Evolutionary conservation across 2,329 filamentous ascomycete species (phyloP).

Genomic region (Fusarium sp.): DNA sequence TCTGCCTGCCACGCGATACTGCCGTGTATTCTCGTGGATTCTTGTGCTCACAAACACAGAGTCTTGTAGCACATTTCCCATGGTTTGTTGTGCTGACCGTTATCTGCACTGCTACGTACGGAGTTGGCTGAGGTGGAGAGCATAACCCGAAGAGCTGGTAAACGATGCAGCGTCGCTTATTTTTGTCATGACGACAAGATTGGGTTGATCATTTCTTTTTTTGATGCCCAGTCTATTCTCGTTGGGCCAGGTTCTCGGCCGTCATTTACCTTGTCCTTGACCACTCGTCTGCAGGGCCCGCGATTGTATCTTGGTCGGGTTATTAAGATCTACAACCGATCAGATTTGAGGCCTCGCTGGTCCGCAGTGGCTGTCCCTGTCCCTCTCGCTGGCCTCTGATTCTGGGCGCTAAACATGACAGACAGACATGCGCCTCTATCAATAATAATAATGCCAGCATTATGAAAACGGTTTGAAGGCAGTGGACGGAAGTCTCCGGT

Average conservation of each 20-base stretch:
- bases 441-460: conserved; percentile 7
- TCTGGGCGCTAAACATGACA: background rate
- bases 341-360: background rate
- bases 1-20: background rate
- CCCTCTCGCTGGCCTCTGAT: background rate
- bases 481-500: background rate
- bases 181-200: conserved; percentile 30
- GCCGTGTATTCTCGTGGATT: background rate
- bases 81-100: background rate
- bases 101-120: background rate
- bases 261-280: background rate
- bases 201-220: conserved; percentile 11
- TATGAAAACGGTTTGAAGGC: conserved; percentile 4
- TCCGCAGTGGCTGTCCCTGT: background rate
- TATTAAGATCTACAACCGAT: conserved; percentile 20
- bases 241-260: background rate
- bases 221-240: background rate
- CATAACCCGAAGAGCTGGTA: background rate
- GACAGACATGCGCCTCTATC: background rate
- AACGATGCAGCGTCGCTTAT: background rate
- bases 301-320: conserved; percentile 2
- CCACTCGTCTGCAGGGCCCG: background rate
- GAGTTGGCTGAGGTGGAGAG: background rate
- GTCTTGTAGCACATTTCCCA: background rate
- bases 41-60: background rate